Evolutionary conservation across 352 stramenopile species (phyloP).

Genomic region (Pythium dissimile): DNA sequence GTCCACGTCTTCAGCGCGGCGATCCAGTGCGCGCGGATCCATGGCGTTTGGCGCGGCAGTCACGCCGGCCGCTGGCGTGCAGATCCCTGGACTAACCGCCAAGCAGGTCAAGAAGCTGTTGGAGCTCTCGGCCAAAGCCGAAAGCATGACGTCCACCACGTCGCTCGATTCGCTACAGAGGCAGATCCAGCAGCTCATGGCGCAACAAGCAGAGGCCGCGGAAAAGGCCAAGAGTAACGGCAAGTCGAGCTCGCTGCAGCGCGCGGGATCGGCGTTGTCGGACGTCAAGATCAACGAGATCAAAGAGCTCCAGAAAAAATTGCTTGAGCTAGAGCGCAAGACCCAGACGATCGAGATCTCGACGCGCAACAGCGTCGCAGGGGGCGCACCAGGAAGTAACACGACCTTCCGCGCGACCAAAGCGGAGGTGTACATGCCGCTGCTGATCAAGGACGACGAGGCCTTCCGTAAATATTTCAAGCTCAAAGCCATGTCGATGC

Average conservation of each 20-base stretch:
- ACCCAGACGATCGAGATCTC: constrained; percentile 52
- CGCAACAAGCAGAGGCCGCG: constrained; percentile 20
- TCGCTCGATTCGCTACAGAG: constrained; percentile 62
- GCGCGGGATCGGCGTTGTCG: constrained; percentile 31
- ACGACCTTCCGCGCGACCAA: constrained; percentile 16
- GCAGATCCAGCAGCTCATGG: constrained; percentile 77
- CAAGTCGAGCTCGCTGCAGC: constrained; percentile 20
- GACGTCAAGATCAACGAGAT: constrained; percentile 70
- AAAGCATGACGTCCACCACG: constrained; percentile 40
- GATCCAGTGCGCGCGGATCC: constrained; percentile 18
- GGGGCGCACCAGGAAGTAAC: not conserved
- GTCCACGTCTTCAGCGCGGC: not conserved
- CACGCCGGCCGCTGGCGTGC: constrained; percentile 16
- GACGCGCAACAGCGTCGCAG: constrained; percentile 15
- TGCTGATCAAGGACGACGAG: constrained; percentile 71
- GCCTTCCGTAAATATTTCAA: constrained; percentile 83
- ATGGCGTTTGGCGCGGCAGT: constrained; percentile 4
- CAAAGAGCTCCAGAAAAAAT: constrained; percentile 67
- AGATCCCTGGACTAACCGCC: constrained; percentile 50
- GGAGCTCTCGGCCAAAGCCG: constrained; percentile 53
- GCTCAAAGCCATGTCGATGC: constrained; percentile 77
- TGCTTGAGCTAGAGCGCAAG: constrained; percentile 72
- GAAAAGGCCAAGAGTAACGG: constrained; percentile 12
- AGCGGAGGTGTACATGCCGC: constrained; percentile 46
- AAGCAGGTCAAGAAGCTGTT: constrained; percentile 70